Base-by-base conservation (phyloP, 805 yeast species). In the Candida adriatica region DNA sequence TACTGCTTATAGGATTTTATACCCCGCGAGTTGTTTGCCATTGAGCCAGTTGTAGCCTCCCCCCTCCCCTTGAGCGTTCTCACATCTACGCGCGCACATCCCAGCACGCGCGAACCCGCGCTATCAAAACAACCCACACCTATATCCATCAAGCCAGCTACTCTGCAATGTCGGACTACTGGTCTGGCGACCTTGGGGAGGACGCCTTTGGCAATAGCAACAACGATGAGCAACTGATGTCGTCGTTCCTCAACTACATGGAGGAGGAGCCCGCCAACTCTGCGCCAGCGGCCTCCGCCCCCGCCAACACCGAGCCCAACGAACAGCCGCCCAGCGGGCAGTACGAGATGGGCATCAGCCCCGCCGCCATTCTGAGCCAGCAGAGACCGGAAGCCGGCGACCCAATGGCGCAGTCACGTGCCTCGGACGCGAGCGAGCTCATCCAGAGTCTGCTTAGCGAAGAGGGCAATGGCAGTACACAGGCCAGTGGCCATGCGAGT, bases 241-340 rank as follows among this genome's bases (percentile, higher is more conserved):
- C 63, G 28, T 55, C 73, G 22, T 76, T 75, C 18, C 51, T 73
- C 22, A 65, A 66, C 43, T 69, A 73, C 38, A 53, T 70, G 37
- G 27, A 26, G 27, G 33, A 19, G 25, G 20, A 30, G n/a, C n/a
- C n/a, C n/a, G n/a, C 38, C 11, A 26, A 30, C 30, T 13, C 34
- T 51, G 53, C 27, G 48, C 49, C 30, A 52, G 53, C 29, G 43
- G 52, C 11, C 34, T 39, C 15, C 33, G 22, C 37, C 29, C 13
- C 29, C 29, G 18, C 21, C n/a, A 27, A 15, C 25, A 30, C 15
- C 26, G 34, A 19, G 20, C 18, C 18, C 8, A 22, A 13, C 16
- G 32, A 11, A 20, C 29, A 26, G 18, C 24, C 18, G 14, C 33
- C 25, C 27, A 32, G 51, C n/a, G 39, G 35, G 10, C 31, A 35